phyloP scores from a whole-genome alignment of 495 filamentous ascomycete species.

The Lasiosphaeris hirsuta region DNA sequence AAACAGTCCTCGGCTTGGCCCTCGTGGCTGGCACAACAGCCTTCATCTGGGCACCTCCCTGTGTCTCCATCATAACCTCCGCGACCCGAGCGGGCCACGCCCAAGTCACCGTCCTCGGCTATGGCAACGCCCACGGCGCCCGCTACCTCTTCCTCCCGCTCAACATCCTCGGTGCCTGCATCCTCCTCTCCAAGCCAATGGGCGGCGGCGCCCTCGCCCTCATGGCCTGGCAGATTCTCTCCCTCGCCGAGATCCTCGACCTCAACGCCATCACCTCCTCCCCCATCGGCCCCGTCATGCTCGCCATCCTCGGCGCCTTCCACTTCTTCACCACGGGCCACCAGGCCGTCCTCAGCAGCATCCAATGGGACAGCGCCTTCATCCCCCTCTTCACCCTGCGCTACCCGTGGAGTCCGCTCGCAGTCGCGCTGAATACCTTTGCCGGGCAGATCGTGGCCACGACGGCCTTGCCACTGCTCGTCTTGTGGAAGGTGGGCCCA shows the following conservation, averaged over 20 bases:
- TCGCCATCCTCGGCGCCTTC: conserved; percentile 83
- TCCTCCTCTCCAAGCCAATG: conserved; percentile 92
- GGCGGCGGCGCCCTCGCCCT: conserved; percentile 79
- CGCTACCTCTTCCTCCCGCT: conserved; percentile 82
- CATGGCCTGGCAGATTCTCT: conserved; percentile 79
- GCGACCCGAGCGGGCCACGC: conserved; percentile 39
- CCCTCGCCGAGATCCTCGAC: conserved; percentile 84
- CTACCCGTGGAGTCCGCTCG: conserved; percentile 85
- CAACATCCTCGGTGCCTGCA: conserved; percentile 69
- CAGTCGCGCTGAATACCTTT: conserved; percentile 81
- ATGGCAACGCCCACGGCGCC: conserved; percentile 86
- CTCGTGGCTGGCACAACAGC: conserved; percentile 63
- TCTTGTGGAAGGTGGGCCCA: conserved; percentile 78
- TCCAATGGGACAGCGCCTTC: conserved; percentile 98
- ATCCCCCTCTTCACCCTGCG: conserved; percentile 76
- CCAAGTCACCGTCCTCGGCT: conserved; percentile 78
- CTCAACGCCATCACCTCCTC: conserved; percentile 61
- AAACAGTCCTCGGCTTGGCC: conserved; percentile 70
- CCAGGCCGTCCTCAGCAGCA: conserved; percentile 79
- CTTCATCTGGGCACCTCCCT: conserved; percentile 73
- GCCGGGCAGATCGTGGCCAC: conserved; percentile 83
- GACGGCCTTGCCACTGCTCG: conserved; percentile 72
- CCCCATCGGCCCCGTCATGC: conserved; percentile 77
- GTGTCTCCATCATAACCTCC: conserved; percentile 55
- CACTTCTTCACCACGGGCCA: conserved; percentile 98